Conservation (phyloP, 1,139 yeast genomes). For the Cylindricascospora bacillispora region DNA sequence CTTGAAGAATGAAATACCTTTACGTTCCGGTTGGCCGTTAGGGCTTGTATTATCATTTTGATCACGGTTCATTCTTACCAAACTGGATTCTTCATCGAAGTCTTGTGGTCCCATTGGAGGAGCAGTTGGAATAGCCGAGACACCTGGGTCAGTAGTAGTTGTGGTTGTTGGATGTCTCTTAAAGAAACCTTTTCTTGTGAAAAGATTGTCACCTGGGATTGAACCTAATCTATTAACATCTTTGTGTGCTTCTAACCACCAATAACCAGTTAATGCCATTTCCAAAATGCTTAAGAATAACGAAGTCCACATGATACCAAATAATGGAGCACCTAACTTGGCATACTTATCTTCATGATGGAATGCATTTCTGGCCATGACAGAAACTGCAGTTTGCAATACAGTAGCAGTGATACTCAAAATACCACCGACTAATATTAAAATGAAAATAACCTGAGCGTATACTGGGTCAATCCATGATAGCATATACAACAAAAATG, state of each 20-base stretch:
- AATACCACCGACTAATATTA: conserved; percentile 39
- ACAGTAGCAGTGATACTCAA: conserved; percentile 50
- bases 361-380: conserved; percentile 55
- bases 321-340: conserved; percentile 41
- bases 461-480: conserved; percentile 22
- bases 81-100: too few relatives aligned
- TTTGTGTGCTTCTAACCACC: too few relatives aligned
- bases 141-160: conserved; percentile 6
- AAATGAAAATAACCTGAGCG: conserved; percentile 38
- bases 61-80: too few relatives aligned
- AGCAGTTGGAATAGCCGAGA: conserved; percentile 9
- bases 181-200: too few relatives aligned
- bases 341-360: conserved; percentile 31
- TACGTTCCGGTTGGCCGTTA: conserved; percentile 34
- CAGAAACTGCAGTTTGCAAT: conserved; percentile 54
- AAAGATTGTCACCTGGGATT: too few relatives aligned
- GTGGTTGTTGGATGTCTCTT: conserved; percentile 8
- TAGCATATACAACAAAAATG: conserved; percentile 31
- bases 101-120: too few relatives aligned
- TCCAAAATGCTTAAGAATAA: too few relatives aligned
- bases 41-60: too few relatives aligned
- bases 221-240: too few relatives aligned
- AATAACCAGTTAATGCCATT: too few relatives aligned
- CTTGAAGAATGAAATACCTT: conserved; percentile 69
- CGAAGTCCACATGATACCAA: conserved; percentile 63